These are phyloP conservation scores for Penicillium flavigenum DNA, from an alignment of 495 filamentous ascomycete species.

Conservation along the genomic window DNA sequence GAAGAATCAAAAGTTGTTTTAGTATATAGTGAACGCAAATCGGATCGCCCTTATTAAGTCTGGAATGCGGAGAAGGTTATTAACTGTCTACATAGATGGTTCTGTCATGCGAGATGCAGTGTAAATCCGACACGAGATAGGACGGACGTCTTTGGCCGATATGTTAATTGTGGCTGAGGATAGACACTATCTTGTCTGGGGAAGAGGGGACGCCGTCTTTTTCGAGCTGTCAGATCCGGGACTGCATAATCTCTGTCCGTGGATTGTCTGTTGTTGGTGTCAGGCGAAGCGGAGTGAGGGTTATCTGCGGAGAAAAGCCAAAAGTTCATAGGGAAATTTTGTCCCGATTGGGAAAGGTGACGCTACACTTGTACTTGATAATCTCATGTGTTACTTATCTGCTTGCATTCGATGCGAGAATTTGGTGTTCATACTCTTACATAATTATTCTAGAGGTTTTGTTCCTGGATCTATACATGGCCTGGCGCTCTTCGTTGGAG, in stretches of 20 bases:
- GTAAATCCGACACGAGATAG: slow-evolving; percentile 37
- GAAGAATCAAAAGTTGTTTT: neutral
- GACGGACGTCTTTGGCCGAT: neutral
- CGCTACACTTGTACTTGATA: slow-evolving; percentile 5
- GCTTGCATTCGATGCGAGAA: neutral
- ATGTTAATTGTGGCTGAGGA: neutral
- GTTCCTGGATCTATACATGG: slow-evolving; percentile 14
- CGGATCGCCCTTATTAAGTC: slow-evolving; percentile 3
- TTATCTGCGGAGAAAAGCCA: slow-evolving; percentile 22
- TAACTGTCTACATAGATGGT: neutral
- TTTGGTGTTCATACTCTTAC: neutral
- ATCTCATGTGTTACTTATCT: neutral
- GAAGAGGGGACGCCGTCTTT: slow-evolving; percentile 9
- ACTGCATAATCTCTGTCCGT: slow-evolving; percentile 5
- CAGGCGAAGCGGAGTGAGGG: neutral
- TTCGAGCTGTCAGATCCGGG: slow-evolving; percentile 27
- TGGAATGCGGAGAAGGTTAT: neutral
- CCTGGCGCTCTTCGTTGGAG: slow-evolving; percentile 47
- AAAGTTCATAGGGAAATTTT: slow-evolving; percentile 25
- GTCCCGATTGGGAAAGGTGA: slow-evolving; percentile 25
- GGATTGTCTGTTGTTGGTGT: slow-evolving; percentile 6
- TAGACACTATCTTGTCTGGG: slow-evolving; percentile 1
- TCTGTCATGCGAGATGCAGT: slow-evolving; percentile 19
- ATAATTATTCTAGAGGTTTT: neutral
- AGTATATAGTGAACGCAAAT: neutral